Percentiles rank a stretch among this genome's conserved stretches.
Evolutionary conservation across 768 basidiomycete genomes (phyloP).

Genomic region (Phaeolepiota aurea): DNA sequence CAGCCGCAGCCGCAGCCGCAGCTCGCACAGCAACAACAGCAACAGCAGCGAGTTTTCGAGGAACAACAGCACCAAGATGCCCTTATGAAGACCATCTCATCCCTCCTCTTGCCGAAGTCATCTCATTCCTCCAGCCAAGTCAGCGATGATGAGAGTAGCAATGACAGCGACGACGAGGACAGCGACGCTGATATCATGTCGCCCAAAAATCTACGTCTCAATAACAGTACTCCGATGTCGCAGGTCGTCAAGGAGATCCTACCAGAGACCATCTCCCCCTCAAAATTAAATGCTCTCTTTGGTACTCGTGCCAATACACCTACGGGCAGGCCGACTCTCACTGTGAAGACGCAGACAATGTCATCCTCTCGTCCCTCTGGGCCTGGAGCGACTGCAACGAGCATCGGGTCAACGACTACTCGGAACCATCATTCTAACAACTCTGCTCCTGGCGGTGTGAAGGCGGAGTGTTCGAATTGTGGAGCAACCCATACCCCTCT

Average conservation of each 20-base stretch:
- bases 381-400: conserved; percentile 59
- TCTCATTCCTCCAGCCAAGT: neutral
- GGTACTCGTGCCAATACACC: conserved; percentile 39
- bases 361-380: conserved; percentile 45
- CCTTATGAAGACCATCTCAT: conserved; percentile 15
- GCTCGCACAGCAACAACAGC: conserved; percentile 2
- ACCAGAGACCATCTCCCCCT: conserved; percentile 49
- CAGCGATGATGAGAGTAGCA: conserved; percentile 20
- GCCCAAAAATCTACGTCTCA: conserved; percentile 4
- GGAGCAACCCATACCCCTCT: conserved; percentile 85
- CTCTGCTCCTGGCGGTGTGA: conserved; percentile 47
- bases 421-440: conserved; percentile 22
- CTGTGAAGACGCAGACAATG: conserved; percentile 46
- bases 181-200: conserved; percentile 8
- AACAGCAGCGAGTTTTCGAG: conserved; percentile 4
- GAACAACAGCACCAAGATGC: conserved; percentile 20
- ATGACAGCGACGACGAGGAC: conserved; percentile 1
- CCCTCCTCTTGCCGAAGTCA: conserved; percentile 1
- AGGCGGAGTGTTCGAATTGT: conserved; percentile 84
- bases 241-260: conserved; percentile 31
- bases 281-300: conserved; percentile 48
- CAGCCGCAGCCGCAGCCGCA: conserved; percentile 10
- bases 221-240: conserved; percentile 25
- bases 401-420: conserved; percentile 36
- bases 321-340: conserved; percentile 46